Evolutionary conservation across 75 land plant species (phyloP).

Genomic region (Azolla pinnata): DNA sequence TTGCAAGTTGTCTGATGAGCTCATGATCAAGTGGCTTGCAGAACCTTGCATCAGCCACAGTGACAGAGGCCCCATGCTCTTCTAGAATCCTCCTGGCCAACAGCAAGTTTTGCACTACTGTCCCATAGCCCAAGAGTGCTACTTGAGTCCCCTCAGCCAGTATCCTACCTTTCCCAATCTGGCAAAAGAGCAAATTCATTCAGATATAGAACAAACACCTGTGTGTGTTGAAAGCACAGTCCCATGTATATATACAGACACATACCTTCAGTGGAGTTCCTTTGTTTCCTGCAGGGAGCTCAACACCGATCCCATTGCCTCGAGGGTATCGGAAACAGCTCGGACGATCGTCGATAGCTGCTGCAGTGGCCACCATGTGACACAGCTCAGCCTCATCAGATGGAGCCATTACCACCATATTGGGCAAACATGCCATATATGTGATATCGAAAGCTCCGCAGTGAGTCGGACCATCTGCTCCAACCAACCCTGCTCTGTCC

Average conservation of each 20-base stretch:
- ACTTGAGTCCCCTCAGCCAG: conserved; percentile 48
- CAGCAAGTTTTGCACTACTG: conserved; percentile 65
- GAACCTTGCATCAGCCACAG: conserved; percentile 75
- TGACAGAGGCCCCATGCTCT: conserved; percentile 36
- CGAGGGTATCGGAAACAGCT: conserved; percentile 74
- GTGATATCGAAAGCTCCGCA: conserved; percentile 80
- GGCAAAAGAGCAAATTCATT: conserved; percentile 6
- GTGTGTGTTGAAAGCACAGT: not conserved
- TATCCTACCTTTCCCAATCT: conserved; percentile 67
- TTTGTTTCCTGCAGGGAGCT: conserved; percentile 15
- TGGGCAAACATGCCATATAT: conserved; percentile 77
- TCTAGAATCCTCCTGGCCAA: conserved; percentile 42
- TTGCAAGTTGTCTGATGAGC: conserved; percentile 45
- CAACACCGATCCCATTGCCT: conserved; percentile 34
- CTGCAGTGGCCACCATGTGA: conserved; percentile 79
- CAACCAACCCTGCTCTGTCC: conserved; percentile 70
- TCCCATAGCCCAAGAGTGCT: conserved; percentile 65
- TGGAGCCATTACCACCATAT: conserved; percentile 92
- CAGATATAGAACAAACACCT: not conserved
- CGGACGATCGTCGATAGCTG: conserved; percentile 56
- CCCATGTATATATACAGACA: not conserved
- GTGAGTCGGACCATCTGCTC: conserved; percentile 69
- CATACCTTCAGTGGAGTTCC: conserved; percentile 64
- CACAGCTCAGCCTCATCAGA: conserved; percentile 65
- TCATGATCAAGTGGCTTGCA: conserved; percentile 74